Percentiles rank a stretch among this genome's conserved stretches.
Evolutionary conservation across 2,329 filamentous ascomycete species (phyloP).

Genomic region (Ophiosphaerella herpotricha): DNA sequence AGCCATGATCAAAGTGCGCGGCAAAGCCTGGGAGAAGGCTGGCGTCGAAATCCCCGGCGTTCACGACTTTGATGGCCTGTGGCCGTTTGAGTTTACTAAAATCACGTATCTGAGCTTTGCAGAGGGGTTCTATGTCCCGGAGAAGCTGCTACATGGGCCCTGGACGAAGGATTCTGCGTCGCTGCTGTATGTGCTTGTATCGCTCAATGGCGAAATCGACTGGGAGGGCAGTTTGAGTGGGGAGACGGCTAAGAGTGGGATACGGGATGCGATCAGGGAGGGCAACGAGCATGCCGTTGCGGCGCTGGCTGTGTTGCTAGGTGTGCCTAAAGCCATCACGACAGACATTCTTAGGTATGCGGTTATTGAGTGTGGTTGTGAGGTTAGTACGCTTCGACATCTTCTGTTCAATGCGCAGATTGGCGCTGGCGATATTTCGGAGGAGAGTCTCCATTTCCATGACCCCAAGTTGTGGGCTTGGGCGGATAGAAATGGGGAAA

Average conservation of each 20-base stretch:
- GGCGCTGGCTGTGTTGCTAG: constrained; percentile 39
- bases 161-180: constrained; percentile 37
- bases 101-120: constrained; percentile 39
- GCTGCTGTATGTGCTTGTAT: constrained; percentile 42
- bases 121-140: constrained; percentile 36
- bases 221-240: constrained; percentile 41
- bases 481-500: constrained; percentile 35
- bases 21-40: constrained; percentile 37
- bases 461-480: constrained; percentile 42
- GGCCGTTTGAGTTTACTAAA: constrained; percentile 37
- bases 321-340: constrained; percentile 33
- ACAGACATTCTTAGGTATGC: constrained; percentile 36
- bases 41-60: constrained; percentile 31
- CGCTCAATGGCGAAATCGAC: constrained; percentile 40
- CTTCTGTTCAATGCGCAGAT: constrained; percentile 44
- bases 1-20: constrained; percentile 31
- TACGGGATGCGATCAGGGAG: constrained; percentile 34
- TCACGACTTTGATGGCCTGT: constrained; percentile 31
- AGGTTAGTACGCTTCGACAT: constrained; percentile 35
- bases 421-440: constrained; percentile 17
- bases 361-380: constrained; percentile 35
- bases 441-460: constrained; percentile 35
- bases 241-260: constrained; percentile 39
- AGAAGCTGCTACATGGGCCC: constrained; percentile 44
- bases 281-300: constrained; percentile 38